Evolutionary conservation across 1,284 basidiomycete genomes (phyloP), one percentile per base, ranked within the genome.

Genomic region (Neolentinus lepideus): DNA sequence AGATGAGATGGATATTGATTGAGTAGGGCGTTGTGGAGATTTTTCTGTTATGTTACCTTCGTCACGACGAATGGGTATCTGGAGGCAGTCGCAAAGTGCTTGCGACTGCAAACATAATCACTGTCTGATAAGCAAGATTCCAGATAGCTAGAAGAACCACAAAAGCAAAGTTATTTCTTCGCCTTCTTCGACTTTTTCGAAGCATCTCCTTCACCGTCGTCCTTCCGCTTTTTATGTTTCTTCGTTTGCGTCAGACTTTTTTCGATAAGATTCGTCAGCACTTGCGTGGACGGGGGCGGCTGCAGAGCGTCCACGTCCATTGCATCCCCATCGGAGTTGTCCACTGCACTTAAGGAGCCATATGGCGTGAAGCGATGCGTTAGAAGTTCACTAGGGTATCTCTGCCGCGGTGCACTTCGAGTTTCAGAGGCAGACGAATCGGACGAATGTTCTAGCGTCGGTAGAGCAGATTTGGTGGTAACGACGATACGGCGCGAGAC

Each of bases 351-450:
- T n/a, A 73, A 64, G 4, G 83, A 78, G 0, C 86, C 87, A 27
- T 77, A 78, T 0, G 87, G 86, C 58, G 79, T 65, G 66, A 87
- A 90, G 1, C 71, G 66, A 61, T 88, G 85, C 55, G 72, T 88
- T 35, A 90, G 72, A 1, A 82, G 62, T 52, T 84, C 80, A 31
- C 73, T 69, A 0, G 87, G 79, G 62, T 89, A 81, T 10, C 71
- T 75, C 4, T 76, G 73, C 14, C 88, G 76, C 1, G 81, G 75
- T 2, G 81, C 79, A 58, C 82, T 82, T 63, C 78, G 70, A 56
- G 12, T 3, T 73, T 70, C 1, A 8, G 67, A 54, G n/a, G 59
- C 57, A 1, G 62, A 62, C 54, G 61, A 52, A 14, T 62, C 25
- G 24, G 64, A 54, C 31, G 66, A 57, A 31, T 59, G 54, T 3